phyloP scores from a whole-genome alignment of 768 basidiomycete species.

The Naematelia encephala region DNA sequence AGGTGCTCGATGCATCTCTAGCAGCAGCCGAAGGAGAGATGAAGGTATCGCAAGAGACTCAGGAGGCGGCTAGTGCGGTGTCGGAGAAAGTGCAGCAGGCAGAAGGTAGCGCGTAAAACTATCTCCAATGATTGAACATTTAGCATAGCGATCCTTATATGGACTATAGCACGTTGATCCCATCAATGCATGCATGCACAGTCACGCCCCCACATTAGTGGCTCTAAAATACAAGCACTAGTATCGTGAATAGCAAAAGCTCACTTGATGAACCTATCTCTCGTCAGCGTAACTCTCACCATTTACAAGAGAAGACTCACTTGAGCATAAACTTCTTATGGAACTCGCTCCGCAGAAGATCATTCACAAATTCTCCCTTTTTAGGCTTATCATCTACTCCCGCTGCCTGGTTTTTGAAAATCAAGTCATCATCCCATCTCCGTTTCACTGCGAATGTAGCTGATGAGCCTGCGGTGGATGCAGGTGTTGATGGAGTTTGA shows the following conservation, averaged over 20 bases:
- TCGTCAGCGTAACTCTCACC: not conserved
- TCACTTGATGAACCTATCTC: constrained; percentile 18
- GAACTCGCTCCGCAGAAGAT: constrained; percentile 68
- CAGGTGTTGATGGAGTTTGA: constrained; percentile 56
- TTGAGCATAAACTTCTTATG: constrained; percentile 49
- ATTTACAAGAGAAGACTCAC: constrained; percentile 21
- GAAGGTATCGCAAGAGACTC: not conserved
- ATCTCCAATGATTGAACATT: too few species aligned
- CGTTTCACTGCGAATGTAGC: constrained; percentile 87
- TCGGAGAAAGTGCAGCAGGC: not conserved
- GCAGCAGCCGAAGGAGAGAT: not conserved
- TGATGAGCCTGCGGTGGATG: constrained; percentile 55
- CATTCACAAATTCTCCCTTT: constrained; percentile 83
- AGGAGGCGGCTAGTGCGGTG: not conserved
- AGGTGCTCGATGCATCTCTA: not conserved
- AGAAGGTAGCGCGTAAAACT: too few species aligned
- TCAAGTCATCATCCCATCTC: constrained; percentile 94
- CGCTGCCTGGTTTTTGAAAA: constrained; percentile 97
- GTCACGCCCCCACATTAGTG: not conserved
- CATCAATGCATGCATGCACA: not conserved
- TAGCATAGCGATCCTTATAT: too few species aligned
- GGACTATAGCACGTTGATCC: too few species aligned
- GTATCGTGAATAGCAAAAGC: not conserved
- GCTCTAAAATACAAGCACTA: not conserved
- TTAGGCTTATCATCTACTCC: constrained; percentile 60